These are phyloP conservation scores for Dictyostelium brefeldianum DNA, from an alignment of 78 protist species.

Conservation along the genomic window DNA sequence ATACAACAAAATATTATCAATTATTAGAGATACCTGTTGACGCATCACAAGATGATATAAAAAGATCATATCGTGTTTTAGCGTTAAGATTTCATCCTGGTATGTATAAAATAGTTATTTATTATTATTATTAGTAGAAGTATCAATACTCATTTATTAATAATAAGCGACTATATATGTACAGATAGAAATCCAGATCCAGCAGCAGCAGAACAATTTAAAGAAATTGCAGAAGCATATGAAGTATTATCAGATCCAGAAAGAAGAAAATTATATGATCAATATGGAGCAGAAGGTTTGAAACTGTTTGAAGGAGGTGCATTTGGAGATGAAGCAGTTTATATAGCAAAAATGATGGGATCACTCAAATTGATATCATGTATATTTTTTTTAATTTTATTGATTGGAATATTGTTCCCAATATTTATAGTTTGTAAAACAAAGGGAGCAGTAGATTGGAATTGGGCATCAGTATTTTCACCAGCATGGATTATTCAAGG, in stretches of 20 bases:
- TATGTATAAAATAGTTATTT: too few species aligned
- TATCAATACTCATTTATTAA: too few species aligned
- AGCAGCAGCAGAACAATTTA: conserved; percentile 86
- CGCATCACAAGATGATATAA: not conserved
- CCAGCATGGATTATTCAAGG: conserved; percentile 30
- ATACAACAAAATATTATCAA: too few species aligned
- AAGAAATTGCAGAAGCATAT: conserved; percentile 92
- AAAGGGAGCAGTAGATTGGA: conserved; percentile 31
- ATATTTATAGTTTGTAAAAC: conserved; percentile 40
- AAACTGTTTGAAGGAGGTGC: conserved; percentile 38
- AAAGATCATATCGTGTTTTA: not conserved
- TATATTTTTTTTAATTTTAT: conserved; percentile 6
- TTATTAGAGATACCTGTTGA: not conserved
- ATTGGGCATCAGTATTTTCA: conserved; percentile 51
- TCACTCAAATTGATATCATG: conserved; percentile 9
- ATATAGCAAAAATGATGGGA: conserved; percentile 17
- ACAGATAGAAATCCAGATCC: conserved; percentile 64
- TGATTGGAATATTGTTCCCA: not conserved
- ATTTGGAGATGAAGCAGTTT: conserved; percentile 48
- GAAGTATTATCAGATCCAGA: conserved; percentile 93
- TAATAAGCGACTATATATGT: too few species aligned
- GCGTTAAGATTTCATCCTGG: not conserved
- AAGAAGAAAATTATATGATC: conserved; percentile 94
- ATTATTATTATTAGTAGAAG: too few species aligned
- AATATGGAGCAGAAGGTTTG: conserved; percentile 68